Percentiles rank a stretch among this genome's conserved stretches.
Evolutionary conservation across 495 filamentous ascomycete species (phyloP).

Genomic region (Trichoderma orchidacearum): DNA sequence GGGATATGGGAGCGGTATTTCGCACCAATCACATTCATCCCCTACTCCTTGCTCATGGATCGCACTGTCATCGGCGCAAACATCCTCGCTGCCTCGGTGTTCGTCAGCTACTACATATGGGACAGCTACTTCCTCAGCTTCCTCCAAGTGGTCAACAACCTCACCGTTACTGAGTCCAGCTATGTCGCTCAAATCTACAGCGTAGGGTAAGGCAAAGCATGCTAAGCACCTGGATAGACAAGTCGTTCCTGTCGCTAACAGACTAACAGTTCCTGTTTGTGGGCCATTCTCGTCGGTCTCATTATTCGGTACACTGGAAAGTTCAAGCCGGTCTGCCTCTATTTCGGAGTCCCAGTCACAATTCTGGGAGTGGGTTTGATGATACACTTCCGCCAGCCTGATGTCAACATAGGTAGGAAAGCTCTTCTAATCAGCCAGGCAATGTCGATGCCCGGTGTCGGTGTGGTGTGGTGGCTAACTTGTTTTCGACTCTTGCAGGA

Average conservation of each 20-base stretch:
- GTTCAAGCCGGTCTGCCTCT: constrained; percentile 48
- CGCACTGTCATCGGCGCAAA: constrained; percentile 55
- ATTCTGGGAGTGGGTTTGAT: constrained; percentile 59
- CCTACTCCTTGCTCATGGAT: constrained; percentile 44
- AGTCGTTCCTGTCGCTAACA: neutral
- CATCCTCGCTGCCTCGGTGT: constrained; percentile 36
- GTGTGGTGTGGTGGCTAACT: no score
- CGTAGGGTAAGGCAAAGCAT: constrained; percentile 26
- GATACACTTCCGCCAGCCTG: constrained; percentile 55
- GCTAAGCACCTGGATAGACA: neutral
- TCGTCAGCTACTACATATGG: constrained; percentile 56
- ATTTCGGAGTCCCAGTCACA: constrained; percentile 49
- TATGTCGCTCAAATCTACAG: constrained; percentile 59
- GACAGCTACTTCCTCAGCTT: constrained; percentile 53
- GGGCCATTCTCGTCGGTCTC: constrained; percentile 39
- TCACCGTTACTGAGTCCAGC: constrained; percentile 39
- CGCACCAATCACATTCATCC: constrained; percentile 44
- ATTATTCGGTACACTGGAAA: constrained; percentile 41
- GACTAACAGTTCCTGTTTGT: constrained; percentile 36
- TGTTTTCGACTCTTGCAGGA: constrained; percentile 6
- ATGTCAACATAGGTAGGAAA: constrained; percentile 28
- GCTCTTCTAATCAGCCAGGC: neutral
- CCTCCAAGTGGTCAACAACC: constrained; percentile 56
- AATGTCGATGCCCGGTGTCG: no score
- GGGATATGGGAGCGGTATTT: constrained; percentile 43